Evolutionary conservation across 2,329 filamentous ascomycete species (phyloP).

Genomic region (Cytospora chrysosperma): DNA sequence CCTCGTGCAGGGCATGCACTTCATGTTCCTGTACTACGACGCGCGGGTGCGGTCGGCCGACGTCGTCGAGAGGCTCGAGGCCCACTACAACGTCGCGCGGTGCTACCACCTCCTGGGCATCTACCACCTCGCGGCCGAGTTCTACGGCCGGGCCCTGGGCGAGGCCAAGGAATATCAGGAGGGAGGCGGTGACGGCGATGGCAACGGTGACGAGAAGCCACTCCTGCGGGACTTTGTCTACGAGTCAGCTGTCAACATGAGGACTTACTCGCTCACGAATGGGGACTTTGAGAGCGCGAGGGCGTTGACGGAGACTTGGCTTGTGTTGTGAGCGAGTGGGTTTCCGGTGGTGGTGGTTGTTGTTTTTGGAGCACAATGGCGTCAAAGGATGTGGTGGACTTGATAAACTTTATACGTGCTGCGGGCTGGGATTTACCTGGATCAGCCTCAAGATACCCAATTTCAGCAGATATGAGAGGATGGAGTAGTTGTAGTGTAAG

Average conservation of each 20-base stretch:
- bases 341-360: too few relatives aligned
- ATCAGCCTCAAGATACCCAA: neutral
- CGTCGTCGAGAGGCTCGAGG: constrained; percentile 62
- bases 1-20: constrained; percentile 80
- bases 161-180: constrained; percentile 33
- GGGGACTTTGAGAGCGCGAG: constrained; percentile 63
- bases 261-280: constrained; percentile 63
- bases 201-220: constrained; percentile 26
- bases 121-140: constrained; percentile 67
- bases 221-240: constrained; percentile 57
- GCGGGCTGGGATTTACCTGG: neutral
- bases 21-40: constrained; percentile 73
- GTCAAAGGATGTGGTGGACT: too few relatives aligned
- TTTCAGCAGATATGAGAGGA: neutral
- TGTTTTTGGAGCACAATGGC: too few relatives aligned
- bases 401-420: too few relatives aligned
- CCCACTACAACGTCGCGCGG: constrained; percentile 76
- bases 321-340: constrained; percentile 44
- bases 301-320: constrained; percentile 58
- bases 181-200: constrained; percentile 7
- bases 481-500: neutral
- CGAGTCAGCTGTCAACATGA: constrained; percentile 74
- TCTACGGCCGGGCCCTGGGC: constrained; percentile 58
- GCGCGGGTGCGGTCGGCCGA: constrained; percentile 43
- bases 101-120: constrained; percentile 76